phyloP scores from a whole-genome alignment of 2,329 filamentous ascomycete species.

The Alternaria ethzedia region DNA sequence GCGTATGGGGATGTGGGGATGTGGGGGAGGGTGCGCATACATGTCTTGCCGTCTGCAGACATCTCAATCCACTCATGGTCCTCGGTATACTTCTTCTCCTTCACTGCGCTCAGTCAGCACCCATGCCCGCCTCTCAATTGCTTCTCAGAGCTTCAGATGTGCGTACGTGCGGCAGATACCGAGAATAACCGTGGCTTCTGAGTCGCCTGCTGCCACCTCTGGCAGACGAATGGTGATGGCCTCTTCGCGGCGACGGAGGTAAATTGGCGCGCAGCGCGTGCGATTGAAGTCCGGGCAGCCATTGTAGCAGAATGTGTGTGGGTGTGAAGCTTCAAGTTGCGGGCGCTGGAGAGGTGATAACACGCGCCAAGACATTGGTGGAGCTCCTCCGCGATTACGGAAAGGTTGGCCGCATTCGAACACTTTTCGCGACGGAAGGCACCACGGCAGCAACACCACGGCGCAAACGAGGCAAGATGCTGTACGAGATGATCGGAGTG shows the following conservation, averaged over 20 bases:
- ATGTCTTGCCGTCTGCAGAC: conserved; percentile 79
- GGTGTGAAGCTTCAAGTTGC: not conserved
- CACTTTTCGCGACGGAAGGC: conserved; percentile 30
- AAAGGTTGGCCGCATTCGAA: conserved; percentile 27
- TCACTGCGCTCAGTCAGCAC: conserved; percentile 53
- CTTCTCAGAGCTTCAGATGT: not conserved
- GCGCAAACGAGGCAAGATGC: conserved; percentile 62
- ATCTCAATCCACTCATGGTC: conserved; percentile 99
- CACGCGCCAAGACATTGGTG: conserved; percentile 11
- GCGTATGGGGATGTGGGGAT: conserved; percentile 8
- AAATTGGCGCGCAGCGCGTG: conserved; percentile 45
- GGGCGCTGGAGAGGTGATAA: conserved; percentile 1
- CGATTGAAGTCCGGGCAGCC: conserved; percentile 43
- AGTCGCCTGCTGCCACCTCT: conserved; percentile 30
- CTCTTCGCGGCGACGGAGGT: conserved; percentile 33
- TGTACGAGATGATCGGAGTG: conserved; percentile 97
- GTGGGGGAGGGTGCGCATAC: conserved; percentile 50
- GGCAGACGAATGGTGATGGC: conserved; percentile 32
- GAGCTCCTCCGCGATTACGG: conserved; percentile 18
- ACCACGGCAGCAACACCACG: conserved; percentile 1
- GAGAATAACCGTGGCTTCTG: conserved; percentile 47
- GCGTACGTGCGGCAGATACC: conserved; percentile 44
- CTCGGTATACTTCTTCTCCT: conserved; percentile 86
- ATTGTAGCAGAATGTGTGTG: conserved; percentile 29
- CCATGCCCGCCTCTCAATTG: not conserved